Base-by-base conservation (phyloP, 192 early-diverging fungal species). In the Linderina pennispora region DNA sequence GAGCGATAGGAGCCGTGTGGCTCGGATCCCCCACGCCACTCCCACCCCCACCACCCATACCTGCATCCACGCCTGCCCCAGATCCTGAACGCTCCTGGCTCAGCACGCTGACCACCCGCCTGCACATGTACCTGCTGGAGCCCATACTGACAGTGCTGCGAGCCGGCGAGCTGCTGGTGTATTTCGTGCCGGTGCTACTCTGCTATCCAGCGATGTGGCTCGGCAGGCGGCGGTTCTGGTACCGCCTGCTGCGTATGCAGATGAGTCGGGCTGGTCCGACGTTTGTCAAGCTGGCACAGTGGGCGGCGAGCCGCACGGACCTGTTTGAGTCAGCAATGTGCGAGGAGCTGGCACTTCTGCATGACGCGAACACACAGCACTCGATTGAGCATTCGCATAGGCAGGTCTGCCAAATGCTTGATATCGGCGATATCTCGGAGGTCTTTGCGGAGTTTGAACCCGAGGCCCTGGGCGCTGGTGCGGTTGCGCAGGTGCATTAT, bases 221-320 rank as follows among this genome's bases (percentile, higher is more conserved):
- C 31, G 88, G 88, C 1, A 39, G 41, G 24, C 40, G 60, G 16
- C 36, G 53, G n/a, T 47, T 58, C 18, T 98, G 94, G 91, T 88
- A 93, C 59, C 55, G 73, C 21, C 68, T 88, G 13, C 43, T 96
- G 15, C 82, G 92, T 33, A 74, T 42, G 39, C 81, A 84, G 40
- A 86, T 94, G 80, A 89, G 92, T 41, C 37, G 64, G 16, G 90
- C 90, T 9, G 96, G 96, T 1, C 93, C 96, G 8, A 91, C 96
- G 8, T 98, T 96, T 68, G 91, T 94, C 46, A 98, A 98, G 78
- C 55, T 96, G 14, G 83, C 87, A 4, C 96, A 98, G 77, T 98
- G 92, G 87, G 87, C 92, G 0, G 89, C 87, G 22, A 94, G 92
- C 14, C 72, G 96, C 22, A 81, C 83, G 15, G 96, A 98, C 53